Evolutionary conservation across 139 green algal genomes (phyloP).

Genomic region (Micromonas commoda): DNA sequence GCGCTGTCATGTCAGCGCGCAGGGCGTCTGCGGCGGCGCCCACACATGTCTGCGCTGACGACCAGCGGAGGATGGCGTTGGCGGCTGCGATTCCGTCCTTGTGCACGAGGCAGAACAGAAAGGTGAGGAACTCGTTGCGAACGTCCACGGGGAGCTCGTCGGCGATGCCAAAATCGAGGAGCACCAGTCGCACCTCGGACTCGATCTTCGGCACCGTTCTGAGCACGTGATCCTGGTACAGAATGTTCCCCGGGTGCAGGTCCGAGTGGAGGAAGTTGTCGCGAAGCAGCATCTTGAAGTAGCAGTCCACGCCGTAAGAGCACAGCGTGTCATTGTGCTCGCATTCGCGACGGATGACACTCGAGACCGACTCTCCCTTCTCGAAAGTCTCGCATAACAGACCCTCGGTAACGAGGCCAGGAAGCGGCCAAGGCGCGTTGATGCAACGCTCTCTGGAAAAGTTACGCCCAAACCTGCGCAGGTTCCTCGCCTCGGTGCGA

Average conservation of each 20-base stretch:
- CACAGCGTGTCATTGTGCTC: slow-evolving; percentile 48
- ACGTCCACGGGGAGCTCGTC: slow-evolving; percentile 63
- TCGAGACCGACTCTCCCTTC: slow-evolving; percentile 49
- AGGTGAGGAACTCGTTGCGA: slow-evolving; percentile 76
- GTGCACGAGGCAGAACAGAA: slow-evolving; percentile 64
- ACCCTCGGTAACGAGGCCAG: neutral
- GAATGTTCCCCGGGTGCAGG: slow-evolving; percentile 43
- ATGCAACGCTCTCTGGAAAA: slow-evolving; percentile 42
- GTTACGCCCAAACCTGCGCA: slow-evolving; percentile 64
- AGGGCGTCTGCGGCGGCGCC: slow-evolving; percentile 58
- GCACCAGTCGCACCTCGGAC: slow-evolving; percentile 23
- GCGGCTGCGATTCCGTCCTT: slow-evolving; percentile 61
- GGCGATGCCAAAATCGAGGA: slow-evolving; percentile 42
- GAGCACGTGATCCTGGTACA: slow-evolving; percentile 33
- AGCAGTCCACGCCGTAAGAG: slow-evolving; percentile 36
- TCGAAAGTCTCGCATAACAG: slow-evolving; percentile 34
- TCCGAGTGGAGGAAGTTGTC: slow-evolving; percentile 43
- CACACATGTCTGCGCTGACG: slow-evolving; percentile 48
- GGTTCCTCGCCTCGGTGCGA: slow-evolving; percentile 71
- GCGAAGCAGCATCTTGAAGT: slow-evolving; percentile 35
- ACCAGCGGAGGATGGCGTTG: slow-evolving; percentile 22
- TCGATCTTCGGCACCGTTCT: too few species aligned
- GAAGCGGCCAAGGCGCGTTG: slow-evolving; percentile 15
- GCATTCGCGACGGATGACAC: slow-evolving; percentile 45
- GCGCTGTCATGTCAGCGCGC: slow-evolving; percentile 49